Evolutionary conservation across 2,329 filamentous ascomycete species (phyloP).

Genomic region (Sclerotinia sclerotiorum): DNA sequence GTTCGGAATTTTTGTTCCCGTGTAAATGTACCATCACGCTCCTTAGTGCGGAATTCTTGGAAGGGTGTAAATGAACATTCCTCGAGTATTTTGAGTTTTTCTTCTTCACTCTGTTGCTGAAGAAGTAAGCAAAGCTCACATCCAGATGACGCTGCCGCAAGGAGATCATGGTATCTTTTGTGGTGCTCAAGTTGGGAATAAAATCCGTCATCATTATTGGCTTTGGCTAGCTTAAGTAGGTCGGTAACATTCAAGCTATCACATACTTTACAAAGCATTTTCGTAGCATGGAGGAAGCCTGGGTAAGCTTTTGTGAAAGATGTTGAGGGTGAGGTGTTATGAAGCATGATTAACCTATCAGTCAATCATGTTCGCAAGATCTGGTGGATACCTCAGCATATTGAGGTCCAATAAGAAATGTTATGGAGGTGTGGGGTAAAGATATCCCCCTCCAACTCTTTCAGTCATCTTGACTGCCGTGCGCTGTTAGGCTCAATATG

Average conservation of each 20-base stretch:
- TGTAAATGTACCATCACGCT: accelerated
- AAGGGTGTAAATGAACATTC: too few species aligned
- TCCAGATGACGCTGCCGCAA: background rate
- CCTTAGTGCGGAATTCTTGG: too few species aligned
- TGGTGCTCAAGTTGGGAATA: background rate
- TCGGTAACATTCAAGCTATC: background rate
- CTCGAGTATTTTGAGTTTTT: accelerated
- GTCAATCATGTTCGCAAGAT: background rate
- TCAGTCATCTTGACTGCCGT: too few species aligned
- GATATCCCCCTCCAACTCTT: too few species aligned
- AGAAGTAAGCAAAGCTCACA: background rate
- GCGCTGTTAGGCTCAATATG: too few species aligned
- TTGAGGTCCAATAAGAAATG: background rate
- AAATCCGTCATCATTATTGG: background rate
- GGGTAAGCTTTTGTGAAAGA: too few species aligned
- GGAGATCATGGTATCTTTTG: background rate
- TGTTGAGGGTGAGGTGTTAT: background rate
- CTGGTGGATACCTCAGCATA: background rate
- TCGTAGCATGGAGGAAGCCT: background rate
- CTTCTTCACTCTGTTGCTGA: background rate
- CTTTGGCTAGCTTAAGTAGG: background rate
- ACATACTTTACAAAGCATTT: background rate
- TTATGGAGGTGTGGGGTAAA: background rate
- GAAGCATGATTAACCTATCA: background rate
- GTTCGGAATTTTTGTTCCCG: background rate